phyloP scores from a whole-genome alignment of 2,329 filamentous ascomycete species.

The Colletotrichum viniferum region DNA sequence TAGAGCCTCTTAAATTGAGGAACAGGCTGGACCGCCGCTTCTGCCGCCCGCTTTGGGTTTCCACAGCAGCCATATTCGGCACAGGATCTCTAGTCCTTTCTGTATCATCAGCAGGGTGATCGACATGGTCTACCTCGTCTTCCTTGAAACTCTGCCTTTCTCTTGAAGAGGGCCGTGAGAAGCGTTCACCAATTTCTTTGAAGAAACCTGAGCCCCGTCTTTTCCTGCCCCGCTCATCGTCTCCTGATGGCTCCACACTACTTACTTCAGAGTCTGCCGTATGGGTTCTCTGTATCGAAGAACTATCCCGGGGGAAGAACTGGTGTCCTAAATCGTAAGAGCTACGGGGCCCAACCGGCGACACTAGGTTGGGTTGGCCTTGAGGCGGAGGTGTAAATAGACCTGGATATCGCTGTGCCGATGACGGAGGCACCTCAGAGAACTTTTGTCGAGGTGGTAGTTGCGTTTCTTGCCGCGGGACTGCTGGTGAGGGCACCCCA shows the following conservation, averaged over 20 bases:
- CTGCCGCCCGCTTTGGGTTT: constrained; percentile 35
- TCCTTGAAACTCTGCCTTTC: constrained; percentile 33
- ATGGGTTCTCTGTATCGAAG: constrained; percentile 43
- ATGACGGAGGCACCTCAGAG: constrained; percentile 53
- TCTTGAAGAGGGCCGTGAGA: constrained; percentile 36
- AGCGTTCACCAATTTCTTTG: constrained; percentile 53
- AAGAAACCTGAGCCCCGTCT: constrained; percentile 51
- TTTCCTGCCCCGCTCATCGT: constrained; percentile 38
- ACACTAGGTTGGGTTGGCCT: constrained; percentile 9
- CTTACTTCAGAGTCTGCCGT: constrained; percentile 41
- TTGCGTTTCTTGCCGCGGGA: constrained; percentile 16
- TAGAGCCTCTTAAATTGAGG: constrained; percentile 28
- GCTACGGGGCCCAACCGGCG: constrained; percentile 23
- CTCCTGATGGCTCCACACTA: constrained; percentile 37
- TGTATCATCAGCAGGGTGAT: constrained; percentile 2
- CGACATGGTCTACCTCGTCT: constrained; percentile 11
- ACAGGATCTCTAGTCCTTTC: constrained; percentile 46
- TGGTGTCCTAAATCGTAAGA: constrained; percentile 19
- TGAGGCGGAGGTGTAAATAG: constrained; percentile 39
- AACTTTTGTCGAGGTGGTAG: constrained; percentile 29
- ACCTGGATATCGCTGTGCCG: constrained; percentile 54
- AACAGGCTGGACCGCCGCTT: constrained; percentile 45
- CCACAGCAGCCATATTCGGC: constrained; percentile 43
- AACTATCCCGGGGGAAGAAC: constrained; percentile 27
- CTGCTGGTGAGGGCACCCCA: constrained; percentile 30